Base-by-base conservation (phyloP, 352 stramenopile species). In the Globisporangium irregulare region DNA sequence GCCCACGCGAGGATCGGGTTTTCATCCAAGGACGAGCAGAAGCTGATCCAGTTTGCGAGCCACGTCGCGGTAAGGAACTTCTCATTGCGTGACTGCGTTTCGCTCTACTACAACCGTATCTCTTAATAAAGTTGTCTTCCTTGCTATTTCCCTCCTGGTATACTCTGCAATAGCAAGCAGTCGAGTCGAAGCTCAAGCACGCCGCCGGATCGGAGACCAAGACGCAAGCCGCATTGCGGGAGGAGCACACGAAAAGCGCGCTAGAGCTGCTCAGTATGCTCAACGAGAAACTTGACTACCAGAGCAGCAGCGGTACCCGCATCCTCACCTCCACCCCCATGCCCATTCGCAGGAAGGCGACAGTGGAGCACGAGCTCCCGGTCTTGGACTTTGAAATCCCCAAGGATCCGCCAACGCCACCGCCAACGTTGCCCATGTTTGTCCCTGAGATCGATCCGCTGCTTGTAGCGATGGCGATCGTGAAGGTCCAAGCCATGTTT, bases 11-110 rank as follows among this genome's bases (percentile, higher is more conserved):
- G 66, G 25, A 70, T 70, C 22, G 82, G 79, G 0, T 91, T 89
- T 70, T 84, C 77, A 7, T 46, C 69, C 25, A 89, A 89, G 57
- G 82, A 91, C 64, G 82, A 91, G 38, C 77, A 91, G 64, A 85
- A 84, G 25, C 72, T 91, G 43, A 77, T 91, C 61, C 77, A 86
- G 62, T 86, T 91, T 27, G 76, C 76, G n/a, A 87, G 71, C 51
- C 79, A 89, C 62, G 70, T 85, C 29, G 75, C 77, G 46, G 82
- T 87, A 57, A 24, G 72, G 20, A 32, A 1, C 27, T n/a, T 36
- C 27, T 29, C 27, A 29, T 29, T 29, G 27, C 27, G 27, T 29
- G 1, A 29, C 27, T 29, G 27, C 18, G 7, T 5, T 3, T 48
- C 14, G 4, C 53, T 36, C 53, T 38, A 34, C 0, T 24, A 29